These are phyloP conservation scores for Phytophthora pluvialis DNA, from an alignment of 352 stramenopile genomes.

Conservation along the genomic window DNA sequence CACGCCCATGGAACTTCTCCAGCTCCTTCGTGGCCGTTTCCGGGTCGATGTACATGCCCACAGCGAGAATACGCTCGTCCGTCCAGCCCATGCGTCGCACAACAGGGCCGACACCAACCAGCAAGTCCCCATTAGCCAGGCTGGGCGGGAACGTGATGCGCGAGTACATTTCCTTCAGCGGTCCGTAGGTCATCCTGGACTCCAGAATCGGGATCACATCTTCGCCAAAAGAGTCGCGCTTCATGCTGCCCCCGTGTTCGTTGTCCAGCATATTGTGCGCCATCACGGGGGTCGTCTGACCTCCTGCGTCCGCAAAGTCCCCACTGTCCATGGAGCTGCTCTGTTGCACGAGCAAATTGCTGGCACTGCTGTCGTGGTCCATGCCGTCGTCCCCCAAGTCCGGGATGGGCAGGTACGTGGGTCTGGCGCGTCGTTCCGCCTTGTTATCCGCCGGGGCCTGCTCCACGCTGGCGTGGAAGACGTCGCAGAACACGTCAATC, in stretches of 20 bases:
- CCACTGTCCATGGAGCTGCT: slow-evolving; percentile 21
- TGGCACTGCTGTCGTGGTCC: slow-evolving; percentile 36
- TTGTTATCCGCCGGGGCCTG: slow-evolving; percentile 56
- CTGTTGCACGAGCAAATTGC: slow-evolving; percentile 30
- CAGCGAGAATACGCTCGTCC: slow-evolving; percentile 80
- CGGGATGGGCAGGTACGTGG: slow-evolving; percentile 77
- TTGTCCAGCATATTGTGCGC: slow-evolving; percentile 35
- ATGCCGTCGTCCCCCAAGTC: slow-evolving; percentile 44
- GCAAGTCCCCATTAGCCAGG: slow-evolving; percentile 74
- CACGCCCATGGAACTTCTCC: slow-evolving; percentile 57
- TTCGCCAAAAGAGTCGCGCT: slow-evolving; percentile 43
- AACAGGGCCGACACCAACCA: slow-evolving; percentile 76
- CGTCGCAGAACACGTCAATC: slow-evolving; percentile 81
- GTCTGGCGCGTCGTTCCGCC: slow-evolving; percentile 57
- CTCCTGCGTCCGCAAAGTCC: slow-evolving; percentile 7
- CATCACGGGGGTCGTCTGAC: slow-evolving; percentile 27
- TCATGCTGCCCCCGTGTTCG: slow-evolving; percentile 25
- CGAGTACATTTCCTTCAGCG: slow-evolving; percentile 80
- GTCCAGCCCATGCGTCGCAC: slow-evolving; percentile 85
- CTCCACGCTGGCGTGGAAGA: slow-evolving; percentile 81
- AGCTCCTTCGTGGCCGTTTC: slow-evolving; percentile 63
- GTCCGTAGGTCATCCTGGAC: slow-evolving; percentile 67
- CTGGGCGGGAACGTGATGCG: slow-evolving; percentile 80
- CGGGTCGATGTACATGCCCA: slow-evolving; percentile 81
- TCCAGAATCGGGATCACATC: slow-evolving; percentile 67